These are phyloP conservation scores for Aspergillus tamarii DNA, from an alignment of 2,329 filamentous ascomycete species.

Conservation along the genomic window DNA sequence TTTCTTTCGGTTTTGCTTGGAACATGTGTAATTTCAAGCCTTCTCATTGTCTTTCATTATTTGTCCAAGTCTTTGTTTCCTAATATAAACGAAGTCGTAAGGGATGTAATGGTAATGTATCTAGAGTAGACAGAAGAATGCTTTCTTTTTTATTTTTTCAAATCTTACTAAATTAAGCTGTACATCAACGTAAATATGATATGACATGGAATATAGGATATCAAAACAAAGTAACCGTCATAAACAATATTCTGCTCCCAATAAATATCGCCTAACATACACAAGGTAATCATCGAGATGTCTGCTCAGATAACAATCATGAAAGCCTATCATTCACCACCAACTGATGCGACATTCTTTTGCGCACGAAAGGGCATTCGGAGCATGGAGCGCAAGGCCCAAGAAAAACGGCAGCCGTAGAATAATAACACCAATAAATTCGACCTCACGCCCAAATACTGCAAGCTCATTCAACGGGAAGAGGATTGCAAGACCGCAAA, in stretches of 20 bases:
- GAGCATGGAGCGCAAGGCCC: background rate
- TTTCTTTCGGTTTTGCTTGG: background rate
- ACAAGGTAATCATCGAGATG: background rate
- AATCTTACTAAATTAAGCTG: background rate
- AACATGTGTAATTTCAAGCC: background rate
- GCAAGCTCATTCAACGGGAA: background rate
- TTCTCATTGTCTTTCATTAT: background rate
- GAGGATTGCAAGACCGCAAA: background rate
- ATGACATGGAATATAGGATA: background rate
- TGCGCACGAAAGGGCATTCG: background rate
- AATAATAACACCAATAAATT: background rate
- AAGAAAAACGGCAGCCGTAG: background rate
- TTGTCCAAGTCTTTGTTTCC: background rate
- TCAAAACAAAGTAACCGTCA: conserved; percentile 1
- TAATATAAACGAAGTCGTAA: conserved; percentile 2
- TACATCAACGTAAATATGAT: background rate
- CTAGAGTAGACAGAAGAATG: conserved; percentile 10
- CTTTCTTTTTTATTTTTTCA: background rate
- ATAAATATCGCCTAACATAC: background rate
- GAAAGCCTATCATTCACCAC: background rate
- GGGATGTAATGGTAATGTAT: background rate
- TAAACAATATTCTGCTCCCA: background rate
- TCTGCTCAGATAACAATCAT: background rate
- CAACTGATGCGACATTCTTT: background rate
- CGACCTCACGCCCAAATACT: background rate